phyloP scores from a whole-genome alignment of 306 rosid genomes.

The Quercus alba region DNA sequence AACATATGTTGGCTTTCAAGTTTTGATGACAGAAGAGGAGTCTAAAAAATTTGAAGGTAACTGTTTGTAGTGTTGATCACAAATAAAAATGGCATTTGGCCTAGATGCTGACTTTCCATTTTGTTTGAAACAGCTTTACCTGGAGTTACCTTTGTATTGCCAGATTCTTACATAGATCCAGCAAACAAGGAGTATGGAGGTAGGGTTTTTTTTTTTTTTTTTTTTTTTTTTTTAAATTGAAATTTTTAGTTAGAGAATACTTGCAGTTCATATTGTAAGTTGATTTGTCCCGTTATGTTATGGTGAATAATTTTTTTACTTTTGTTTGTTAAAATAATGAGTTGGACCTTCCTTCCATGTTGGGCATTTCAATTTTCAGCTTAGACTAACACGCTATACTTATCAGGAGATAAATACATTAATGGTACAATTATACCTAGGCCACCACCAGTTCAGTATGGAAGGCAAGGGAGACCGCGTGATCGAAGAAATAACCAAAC shows the following conservation, averaged over 20 bases:
- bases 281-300: constrained; percentile 3
- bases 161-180: constrained; percentile 81
- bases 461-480: constrained; percentile 47
- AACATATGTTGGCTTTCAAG: constrained; percentile 80
- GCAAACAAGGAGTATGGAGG: constrained; percentile 91
- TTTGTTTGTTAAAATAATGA: not conserved
- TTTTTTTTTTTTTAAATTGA: not conserved
- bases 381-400: constrained; percentile 4
- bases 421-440: constrained; percentile 80
- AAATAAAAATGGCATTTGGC: constrained; percentile 1
- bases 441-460: constrained; percentile 79
- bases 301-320: not conserved
- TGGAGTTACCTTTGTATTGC: constrained; percentile 75
- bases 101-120: not conserved
- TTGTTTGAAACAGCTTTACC: constrained; percentile 47
- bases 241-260: not conserved
- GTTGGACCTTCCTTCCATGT: not conserved
- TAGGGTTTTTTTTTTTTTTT: constrained; percentile 3
- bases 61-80: not conserved
- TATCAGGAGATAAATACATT: constrained; percentile 79
- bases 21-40: constrained; percentile 73
- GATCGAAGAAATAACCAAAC: constrained; percentile 36
- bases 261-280: not conserved
- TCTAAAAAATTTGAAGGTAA: constrained; percentile 73
- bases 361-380: not conserved